Evolutionary conservation across 305 asterid species (phyloP).

Genomic region (Fraxinus floribunda): DNA sequence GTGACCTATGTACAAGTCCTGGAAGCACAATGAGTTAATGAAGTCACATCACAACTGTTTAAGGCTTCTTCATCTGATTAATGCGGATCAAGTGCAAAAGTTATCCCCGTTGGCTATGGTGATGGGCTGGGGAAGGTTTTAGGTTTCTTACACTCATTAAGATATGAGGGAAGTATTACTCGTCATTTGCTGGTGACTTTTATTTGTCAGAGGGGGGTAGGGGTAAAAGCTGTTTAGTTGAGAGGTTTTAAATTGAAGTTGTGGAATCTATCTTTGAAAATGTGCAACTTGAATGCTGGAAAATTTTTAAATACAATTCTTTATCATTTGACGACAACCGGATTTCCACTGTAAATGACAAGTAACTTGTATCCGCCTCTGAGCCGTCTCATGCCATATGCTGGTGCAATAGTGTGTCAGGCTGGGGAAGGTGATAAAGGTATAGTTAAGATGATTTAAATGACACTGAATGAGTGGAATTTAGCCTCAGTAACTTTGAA

Average conservation of each 20-base stretch:
- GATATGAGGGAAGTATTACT: not conserved
- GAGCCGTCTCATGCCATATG: slow-evolving; percentile 12
- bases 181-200: slow-evolving; percentile 15
- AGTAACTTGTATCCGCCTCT: not conserved
- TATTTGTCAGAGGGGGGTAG: slow-evolving; percentile 8
- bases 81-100: not conserved
- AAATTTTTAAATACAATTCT: not conserved
- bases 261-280: not conserved
- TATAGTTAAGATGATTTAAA: slow-evolving; percentile 12
- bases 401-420: slow-evolving; percentile 19
- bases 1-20: slow-evolving; percentile 13
- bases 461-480: not conserved
- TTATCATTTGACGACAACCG: not conserved
- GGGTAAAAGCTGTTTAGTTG: slow-evolving; percentile 4
- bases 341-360: not conserved
- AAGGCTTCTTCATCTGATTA: slow-evolving; percentile 2
- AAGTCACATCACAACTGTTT: slow-evolving; percentile 14
- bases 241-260: not conserved
- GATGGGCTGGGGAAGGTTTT: slow-evolving; percentile 19
- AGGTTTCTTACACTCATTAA: not conserved
- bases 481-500: not conserved
- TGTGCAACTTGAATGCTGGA: not conserved
- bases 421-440: slow-evolving; percentile 6
- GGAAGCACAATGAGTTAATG: slow-evolving; percentile 8
- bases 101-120: not conserved